Base-by-base conservation (phyloP, 306 rosid genomes). In the Inga leiocalycina region DNA sequence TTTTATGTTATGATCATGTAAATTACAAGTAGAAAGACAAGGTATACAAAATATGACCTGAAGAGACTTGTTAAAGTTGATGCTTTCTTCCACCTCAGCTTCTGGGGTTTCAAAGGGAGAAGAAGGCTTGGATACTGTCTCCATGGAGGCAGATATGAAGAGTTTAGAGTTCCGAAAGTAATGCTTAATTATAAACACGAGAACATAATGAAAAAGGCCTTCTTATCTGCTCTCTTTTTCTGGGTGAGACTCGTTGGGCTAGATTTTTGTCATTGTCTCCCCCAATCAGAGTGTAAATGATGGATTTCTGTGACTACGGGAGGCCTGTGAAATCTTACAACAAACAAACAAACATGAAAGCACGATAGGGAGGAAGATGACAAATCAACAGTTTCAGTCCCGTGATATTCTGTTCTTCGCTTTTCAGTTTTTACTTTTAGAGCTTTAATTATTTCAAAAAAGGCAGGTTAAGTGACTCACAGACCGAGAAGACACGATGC, bases 61-160 rank as follows among this genome's bases (percentile, higher is more conserved):
- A 41, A 96, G 93, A 78, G 95, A 92, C 43, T 81, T 91, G 22
- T 69, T 86, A 86, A 96, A 96, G 76, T 27, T 77, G 44, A 71
- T 74, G 80, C 77, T 62, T 66, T 89, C 91, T 54, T 75, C 89
- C 3, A 70, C 64, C 81, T 88, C 82, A 4, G 71, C 78, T 79
- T 90, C 93, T 67, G 43, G 81, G 82, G 87, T 89, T 80, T 86
- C 78, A 86, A 37, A 71, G 19, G 84, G 79, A 66, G 81, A 46
- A 77, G 91, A 77, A 54, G 82, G 74, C 82, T 84, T 84, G 24
- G 82, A 78, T 69, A 22, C 79, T 86, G 79, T 44, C 80, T 87
- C 85, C 94, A 89, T 91, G 65, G 64, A 79, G 24, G 70, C 37
- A 76, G 61, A 74, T 57, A 78, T 56, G 79, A 54, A 24, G 37